A percentile compares a stretch with the other conserved stretches of the same genome.
phyloP scores from a whole-genome alignment of 208 protist species.

The Wallacemonas sp. region DNA sequence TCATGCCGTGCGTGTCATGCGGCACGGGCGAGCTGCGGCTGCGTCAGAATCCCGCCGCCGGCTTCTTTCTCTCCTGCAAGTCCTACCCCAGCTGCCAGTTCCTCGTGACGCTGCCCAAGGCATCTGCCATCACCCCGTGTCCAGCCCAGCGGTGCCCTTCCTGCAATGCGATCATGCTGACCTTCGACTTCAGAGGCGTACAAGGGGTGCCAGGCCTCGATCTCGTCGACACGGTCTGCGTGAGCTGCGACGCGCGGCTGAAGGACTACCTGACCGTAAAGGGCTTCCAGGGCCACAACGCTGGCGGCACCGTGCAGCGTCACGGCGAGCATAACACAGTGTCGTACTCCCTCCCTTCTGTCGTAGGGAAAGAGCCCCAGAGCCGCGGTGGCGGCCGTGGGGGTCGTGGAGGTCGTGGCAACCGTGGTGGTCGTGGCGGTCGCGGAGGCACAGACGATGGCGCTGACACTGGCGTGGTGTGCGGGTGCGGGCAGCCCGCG shows the following conservation, averaged over 20 bases:
- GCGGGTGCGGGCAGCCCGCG: slow-evolving; percentile 60
- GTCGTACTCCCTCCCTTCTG: slow-evolving; percentile 56
- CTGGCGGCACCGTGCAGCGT: no score
- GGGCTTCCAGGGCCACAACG: slow-evolving; percentile 20
- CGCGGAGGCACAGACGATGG: slow-evolving; percentile 4
- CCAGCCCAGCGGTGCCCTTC: slow-evolving; percentile 47
- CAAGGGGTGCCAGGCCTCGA: slow-evolving; percentile 69
- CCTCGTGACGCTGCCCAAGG: slow-evolving; percentile 62
- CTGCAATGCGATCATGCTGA: slow-evolving; percentile 65
- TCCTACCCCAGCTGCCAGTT: slow-evolving; percentile 72
- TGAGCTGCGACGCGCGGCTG: slow-evolving; percentile 76
- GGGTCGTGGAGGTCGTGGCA: neutral
- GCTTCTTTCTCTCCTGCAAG: slow-evolving; percentile 60
- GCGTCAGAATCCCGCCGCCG: slow-evolving; percentile 25
- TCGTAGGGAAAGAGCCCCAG: neutral
- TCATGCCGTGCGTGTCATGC: slow-evolving; percentile 69
- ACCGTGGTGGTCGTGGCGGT: slow-evolving; percentile 20
- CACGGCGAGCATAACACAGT: slow-evolving; percentile 7
- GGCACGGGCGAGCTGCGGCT: slow-evolving; percentile 68
- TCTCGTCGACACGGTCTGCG: slow-evolving; percentile 63
- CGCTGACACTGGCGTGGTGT: slow-evolving; percentile 23
- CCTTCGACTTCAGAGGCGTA: slow-evolving; percentile 76
- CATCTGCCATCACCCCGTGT: slow-evolving; percentile 40
- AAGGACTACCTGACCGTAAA: slow-evolving; percentile 79
- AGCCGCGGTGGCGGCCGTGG: neutral